phyloP scores from a whole-genome alignment of 176 grass and related monocot genomes.

The Phyllostachys edulis region DNA sequence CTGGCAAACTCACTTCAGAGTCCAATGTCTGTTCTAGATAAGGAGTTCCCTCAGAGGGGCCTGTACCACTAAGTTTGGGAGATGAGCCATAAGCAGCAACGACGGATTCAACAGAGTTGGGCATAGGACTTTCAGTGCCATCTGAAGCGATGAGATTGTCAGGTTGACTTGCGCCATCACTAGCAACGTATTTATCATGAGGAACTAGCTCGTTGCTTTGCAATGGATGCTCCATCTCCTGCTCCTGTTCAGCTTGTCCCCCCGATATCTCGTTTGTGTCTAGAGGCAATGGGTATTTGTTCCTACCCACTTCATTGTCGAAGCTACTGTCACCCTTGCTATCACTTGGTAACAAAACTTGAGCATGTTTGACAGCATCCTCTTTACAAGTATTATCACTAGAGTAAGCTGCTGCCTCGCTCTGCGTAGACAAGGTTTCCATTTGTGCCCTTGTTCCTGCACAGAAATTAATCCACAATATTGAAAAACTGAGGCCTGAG shows the following conservation, averaged over 20 bases:
- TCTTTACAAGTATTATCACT: slow-evolving; percentile 6
- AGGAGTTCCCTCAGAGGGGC: slow-evolving; percentile 19
- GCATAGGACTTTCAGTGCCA: neutral
- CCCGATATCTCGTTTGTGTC: slow-evolving; percentile 10
- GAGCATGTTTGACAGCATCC: slow-evolving; percentile 6
- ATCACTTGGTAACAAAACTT: slow-evolving; percentile 18
- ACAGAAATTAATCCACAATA: neutral
- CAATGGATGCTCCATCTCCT: neutral
- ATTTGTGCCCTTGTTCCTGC: slow-evolving; percentile 52
- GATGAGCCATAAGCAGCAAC: slow-evolving; percentile 5
- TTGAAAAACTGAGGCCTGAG: neutral
- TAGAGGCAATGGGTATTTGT: slow-evolving; percentile 12
- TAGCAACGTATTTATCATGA: neutral
- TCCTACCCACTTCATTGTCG: slow-evolving; percentile 17
- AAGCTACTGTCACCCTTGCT: neutral
- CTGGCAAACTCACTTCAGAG: slow-evolving; percentile 22
- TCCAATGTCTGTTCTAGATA: slow-evolving; percentile 36
- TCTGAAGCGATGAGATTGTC: slow-evolving; percentile 26
- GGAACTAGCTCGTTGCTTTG: neutral
- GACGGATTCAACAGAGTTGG: neutral
- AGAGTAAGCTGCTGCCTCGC: slow-evolving; percentile 19
- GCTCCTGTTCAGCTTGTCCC: neutral
- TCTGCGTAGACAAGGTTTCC: slow-evolving; percentile 35
- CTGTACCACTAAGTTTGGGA: neutral
- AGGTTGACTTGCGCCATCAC: neutral